Base-by-base conservation (phyloP, 2,329 filamentous ascomycete genomes). In the Biscogniauxia mediterranea region DNA sequence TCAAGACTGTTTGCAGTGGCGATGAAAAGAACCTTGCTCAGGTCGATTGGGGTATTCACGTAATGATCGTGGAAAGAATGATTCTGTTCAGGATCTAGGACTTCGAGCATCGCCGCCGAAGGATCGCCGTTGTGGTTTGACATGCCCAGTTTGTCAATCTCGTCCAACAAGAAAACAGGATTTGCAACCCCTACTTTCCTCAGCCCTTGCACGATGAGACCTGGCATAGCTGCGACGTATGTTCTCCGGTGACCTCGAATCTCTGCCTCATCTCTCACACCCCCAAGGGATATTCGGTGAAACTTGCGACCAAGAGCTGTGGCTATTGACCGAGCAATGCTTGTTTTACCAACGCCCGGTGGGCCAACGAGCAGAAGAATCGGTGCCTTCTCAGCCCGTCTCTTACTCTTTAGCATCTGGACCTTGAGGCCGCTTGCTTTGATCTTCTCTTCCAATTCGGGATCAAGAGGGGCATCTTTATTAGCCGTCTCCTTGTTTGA, bases 191-290 rank as follows among this genome's bases (percentile, higher is more conserved):
- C 94, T 32, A 96, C 94, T 79, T 98, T 99, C 79, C 95, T 93
- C 59, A 99, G 75, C 0, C 94, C 95, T 74, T 93, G 93, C 28
- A 98, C 93, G 61, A 99, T 90, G 59, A 98, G 82, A 58, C 95
- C 95, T 9, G 95, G 95, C 94, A 99, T 97, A n/a, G 95, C 95
- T 21, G 95, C 95, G 61, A 99, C 95, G 73, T 99, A 99, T 0
- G 95, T 99, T 68, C 95, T 85, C 59, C 95, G 86, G 76, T 99
- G 95, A 9, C 95, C 95, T 62, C 95, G 87, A 62, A 99, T 98
- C 78, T 99, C 95, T 17, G 95, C 95, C 76, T 99, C 95, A 71
- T 99, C 95, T 58, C 95, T 85, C 2, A 99, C 94, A 68, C 95
- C 95, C 63, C 95, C 95, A 3, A 99, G 87, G 3, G 95, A 98